phyloP scores from a whole-genome alignment of 345 rosid genomes.

The Schrenkiella parvula region DNA sequence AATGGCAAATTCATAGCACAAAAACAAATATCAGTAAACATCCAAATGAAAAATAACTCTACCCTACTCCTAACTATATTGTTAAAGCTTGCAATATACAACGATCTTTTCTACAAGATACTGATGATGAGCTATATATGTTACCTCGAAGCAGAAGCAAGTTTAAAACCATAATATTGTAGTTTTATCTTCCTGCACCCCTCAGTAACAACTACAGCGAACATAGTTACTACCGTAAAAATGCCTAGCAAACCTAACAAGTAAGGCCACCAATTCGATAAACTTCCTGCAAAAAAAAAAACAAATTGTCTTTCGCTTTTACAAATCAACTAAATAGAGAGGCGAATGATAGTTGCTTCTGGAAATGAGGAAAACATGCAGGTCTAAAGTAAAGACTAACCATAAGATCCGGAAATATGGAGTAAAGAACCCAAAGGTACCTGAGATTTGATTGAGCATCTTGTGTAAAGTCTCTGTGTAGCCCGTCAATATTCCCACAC shows the following conservation, averaged over 20 bases:
- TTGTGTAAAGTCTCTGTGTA: slow-evolving; percentile 87
- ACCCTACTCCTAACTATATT: not conserved
- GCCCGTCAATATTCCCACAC: slow-evolving; percentile 93
- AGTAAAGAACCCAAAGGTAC: slow-evolving; percentile 37
- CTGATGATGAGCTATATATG: slow-evolving; percentile 1
- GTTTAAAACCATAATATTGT: slow-evolving; percentile 92
- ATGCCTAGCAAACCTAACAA: slow-evolving; percentile 58
- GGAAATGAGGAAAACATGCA: not conserved
- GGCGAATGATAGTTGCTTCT: not conserved
- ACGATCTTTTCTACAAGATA: not conserved
- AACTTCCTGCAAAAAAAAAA: slow-evolving; percentile 51
- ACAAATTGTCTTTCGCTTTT: not conserved
- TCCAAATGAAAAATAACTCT: not conserved
- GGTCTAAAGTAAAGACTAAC: not conserved
- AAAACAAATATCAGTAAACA: slow-evolving; percentile 9
- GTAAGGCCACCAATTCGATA: slow-evolving; percentile 72
- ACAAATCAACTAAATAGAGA: not conserved
- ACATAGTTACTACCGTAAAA: slow-evolving; percentile 83
- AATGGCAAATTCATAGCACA: slow-evolving; percentile 20
- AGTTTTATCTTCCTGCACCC: slow-evolving; percentile 96
- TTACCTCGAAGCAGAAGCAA: slow-evolving; percentile 87
- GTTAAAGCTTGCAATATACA: not conserved
- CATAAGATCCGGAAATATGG: not conserved
- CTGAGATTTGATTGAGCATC: slow-evolving; percentile 84
- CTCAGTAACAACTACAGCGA: slow-evolving; percentile 91